Percentiles rank a stretch among this genome's conserved stretches.
These are phyloP conservation scores for Calonectria pauciramosa DNA, from an alignment of 2,329 filamentous ascomycete genomes.

Conservation along the genomic window DNA sequence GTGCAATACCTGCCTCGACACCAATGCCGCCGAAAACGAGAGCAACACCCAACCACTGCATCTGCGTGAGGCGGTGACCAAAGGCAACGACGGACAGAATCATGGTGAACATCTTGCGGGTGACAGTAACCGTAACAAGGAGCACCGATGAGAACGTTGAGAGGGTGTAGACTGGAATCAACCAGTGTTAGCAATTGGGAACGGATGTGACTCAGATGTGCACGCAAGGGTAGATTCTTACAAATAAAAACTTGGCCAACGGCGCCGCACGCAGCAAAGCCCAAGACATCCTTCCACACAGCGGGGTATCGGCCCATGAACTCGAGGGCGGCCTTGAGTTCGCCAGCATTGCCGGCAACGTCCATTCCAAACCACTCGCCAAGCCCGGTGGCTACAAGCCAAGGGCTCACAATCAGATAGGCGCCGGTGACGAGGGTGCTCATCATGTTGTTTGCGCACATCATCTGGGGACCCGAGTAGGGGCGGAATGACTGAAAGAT, in stretches of 20 bases:
- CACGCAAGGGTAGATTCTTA: constrained; percentile 54
- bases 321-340: constrained; percentile 81
- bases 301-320: constrained; percentile 86
- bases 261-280: constrained; percentile 91
- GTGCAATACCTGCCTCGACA: constrained; percentile 86
- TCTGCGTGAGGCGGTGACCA: constrained; percentile 86
- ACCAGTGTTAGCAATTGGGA: constrained; percentile 34
- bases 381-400: constrained; percentile 77
- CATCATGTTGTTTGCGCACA: constrained; percentile 97
- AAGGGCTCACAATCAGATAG: constrained; percentile 85
- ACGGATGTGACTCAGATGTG: background rate
- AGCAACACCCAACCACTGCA: constrained; percentile 94
- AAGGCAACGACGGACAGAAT: constrained; percentile 95
- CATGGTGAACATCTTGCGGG: constrained; percentile 99
- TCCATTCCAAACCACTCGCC: constrained; percentile 78
- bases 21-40: constrained; percentile 97
- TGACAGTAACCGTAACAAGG: constrained; percentile 96
- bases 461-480: constrained; percentile 97
- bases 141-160: constrained; percentile 92
- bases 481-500: constrained; percentile 86
- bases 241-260: constrained; percentile 97
- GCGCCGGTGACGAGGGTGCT: constrained; percentile 80
- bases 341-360: constrained; percentile 75
- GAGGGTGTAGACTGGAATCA: constrained; percentile 81
- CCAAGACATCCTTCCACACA: constrained; percentile 89